These are phyloP conservation scores for Monilinia polystroma DNA, from an alignment of 2,329 filamentous ascomycete species.

Conservation along the genomic window DNA sequence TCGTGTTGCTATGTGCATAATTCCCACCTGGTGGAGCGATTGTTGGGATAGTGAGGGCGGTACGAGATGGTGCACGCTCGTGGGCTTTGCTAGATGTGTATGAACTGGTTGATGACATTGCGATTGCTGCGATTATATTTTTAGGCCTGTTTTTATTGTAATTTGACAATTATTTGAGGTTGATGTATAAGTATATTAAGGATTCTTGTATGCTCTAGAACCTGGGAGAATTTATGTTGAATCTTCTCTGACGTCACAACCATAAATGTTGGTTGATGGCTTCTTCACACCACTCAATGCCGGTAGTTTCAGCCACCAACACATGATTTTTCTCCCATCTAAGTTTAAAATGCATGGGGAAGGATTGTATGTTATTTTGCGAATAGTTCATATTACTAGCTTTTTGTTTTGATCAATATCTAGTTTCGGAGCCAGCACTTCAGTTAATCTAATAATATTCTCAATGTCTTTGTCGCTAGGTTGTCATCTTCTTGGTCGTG, in stretches of 20 bases:
- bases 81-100: slow-evolving; percentile 11
- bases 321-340: neutral
- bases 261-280: neutral
- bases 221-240: neutral
- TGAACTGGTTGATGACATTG: slow-evolving; percentile 10
- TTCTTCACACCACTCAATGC: slow-evolving; percentile 6
- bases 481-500: no score
- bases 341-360: neutral
- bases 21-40: slow-evolving; percentile 13
- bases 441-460: no score
- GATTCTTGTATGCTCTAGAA: slow-evolving; percentile 9
- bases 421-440: no score
- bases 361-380: neutral
- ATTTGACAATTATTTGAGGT: neutral
- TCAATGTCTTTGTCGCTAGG: no score
- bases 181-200: neutral
- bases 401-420: neutral
- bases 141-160: neutral
- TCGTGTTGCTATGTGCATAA: slow-evolving; percentile 11
- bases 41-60: slow-evolving; percentile 16
- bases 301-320: slow-evolving; percentile 4
- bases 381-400: neutral
- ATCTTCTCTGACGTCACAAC: slow-evolving; percentile 5
- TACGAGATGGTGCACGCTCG: neutral
- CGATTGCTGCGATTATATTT: neutral